Percentiles rank a stretch among this genome's conserved stretches.
Conservation (phyloP, 495 filamentous ascomycete species). For the Evansstolkia leycettana region DNA sequence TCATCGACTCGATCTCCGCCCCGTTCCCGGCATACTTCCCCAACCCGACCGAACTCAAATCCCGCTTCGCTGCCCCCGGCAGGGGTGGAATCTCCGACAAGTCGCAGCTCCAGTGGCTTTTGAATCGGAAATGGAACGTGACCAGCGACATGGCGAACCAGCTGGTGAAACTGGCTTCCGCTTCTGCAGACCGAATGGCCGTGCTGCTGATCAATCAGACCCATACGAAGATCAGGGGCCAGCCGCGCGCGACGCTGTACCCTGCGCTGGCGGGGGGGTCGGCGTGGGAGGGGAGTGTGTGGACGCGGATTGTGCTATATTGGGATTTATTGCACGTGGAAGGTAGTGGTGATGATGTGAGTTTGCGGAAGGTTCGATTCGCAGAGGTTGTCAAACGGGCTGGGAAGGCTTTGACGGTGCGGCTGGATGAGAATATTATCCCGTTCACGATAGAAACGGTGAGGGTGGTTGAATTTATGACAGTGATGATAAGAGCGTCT, state of each 20-base stretch:
- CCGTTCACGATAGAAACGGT: conserved; percentile 30
- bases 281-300: conserved; percentile 62
- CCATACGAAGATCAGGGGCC: conserved; percentile 52
- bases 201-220: conserved; percentile 60
- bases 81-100: conserved; percentile 19
- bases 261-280: conserved; percentile 52
- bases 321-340: conserved; percentile 36
- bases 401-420: conserved; percentile 19
- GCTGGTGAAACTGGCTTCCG: conserved; percentile 55
- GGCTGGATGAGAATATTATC: conserved; percentile 24
- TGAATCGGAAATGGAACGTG: conserved; percentile 50
- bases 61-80: conserved; percentile 17
- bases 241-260: conserved; percentile 46
- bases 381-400: conserved; percentile 35
- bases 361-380: conserved; percentile 13
- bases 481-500: not conserved
- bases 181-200: conserved; percentile 51
- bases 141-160: conserved; percentile 41
- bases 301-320: conserved; percentile 57
- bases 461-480: conserved; percentile 2
- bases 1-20: conserved; percentile 65
- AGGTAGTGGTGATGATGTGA: conserved; percentile 4
- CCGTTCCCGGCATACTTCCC: conserved; percentile 66
- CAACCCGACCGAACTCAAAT: conserved; percentile 27
- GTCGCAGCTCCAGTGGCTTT: conserved; percentile 39